Conservation (phyloP, 2,329 filamentous ascomycete species). For the Lasiodiplodia sp. region DNA sequence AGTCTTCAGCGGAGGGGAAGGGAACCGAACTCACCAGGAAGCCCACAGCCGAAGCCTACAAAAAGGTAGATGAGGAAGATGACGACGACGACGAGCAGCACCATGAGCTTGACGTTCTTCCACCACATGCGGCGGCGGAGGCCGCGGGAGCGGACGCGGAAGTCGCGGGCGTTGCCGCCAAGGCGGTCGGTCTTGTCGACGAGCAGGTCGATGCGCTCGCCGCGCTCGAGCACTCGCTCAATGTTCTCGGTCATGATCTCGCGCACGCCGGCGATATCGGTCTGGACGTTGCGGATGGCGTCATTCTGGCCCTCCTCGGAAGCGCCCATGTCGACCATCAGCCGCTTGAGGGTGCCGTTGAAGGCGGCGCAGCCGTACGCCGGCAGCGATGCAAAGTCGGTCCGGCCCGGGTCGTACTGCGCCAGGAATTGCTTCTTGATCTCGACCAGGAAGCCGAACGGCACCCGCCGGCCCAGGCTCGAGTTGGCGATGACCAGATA, state of each 20-base stretch:
- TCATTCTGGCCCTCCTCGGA: conserved; percentile 78
- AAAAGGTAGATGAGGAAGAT: conserved; percentile 75
- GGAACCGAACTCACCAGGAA: conserved; percentile 60
- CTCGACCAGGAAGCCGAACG: conserved; percentile 91
- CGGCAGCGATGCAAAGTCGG: conserved; percentile 79
- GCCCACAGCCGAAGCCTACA: conserved; percentile 74
- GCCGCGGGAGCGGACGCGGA: conserved; percentile 84
- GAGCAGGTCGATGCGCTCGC: conserved; percentile 90
- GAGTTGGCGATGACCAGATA: conserved; percentile 89
- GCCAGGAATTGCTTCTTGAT: conserved; percentile 86
- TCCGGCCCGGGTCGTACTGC: conserved; percentile 69
- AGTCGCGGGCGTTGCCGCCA: conserved; percentile 87
- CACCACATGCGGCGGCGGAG: conserved; percentile 97
- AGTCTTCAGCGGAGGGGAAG: neutral
- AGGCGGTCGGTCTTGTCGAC: conserved; percentile 96
- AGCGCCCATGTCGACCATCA: conserved; percentile 87
- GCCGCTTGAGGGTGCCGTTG: conserved; percentile 75
- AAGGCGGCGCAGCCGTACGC: conserved; percentile 91
- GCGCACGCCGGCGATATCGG: conserved; percentile 89
- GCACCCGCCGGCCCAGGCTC: conserved; percentile 82
- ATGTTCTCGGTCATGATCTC: conserved; percentile 98
- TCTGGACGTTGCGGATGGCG: conserved; percentile 81
- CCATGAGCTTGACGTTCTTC: conserved; percentile 98
- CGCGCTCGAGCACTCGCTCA: conserved; percentile 82
- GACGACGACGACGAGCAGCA: conserved; percentile 74